Conservation (phyloP, 2,329 filamentous ascomycete genomes). For the Blastomyces percursus region DNA sequence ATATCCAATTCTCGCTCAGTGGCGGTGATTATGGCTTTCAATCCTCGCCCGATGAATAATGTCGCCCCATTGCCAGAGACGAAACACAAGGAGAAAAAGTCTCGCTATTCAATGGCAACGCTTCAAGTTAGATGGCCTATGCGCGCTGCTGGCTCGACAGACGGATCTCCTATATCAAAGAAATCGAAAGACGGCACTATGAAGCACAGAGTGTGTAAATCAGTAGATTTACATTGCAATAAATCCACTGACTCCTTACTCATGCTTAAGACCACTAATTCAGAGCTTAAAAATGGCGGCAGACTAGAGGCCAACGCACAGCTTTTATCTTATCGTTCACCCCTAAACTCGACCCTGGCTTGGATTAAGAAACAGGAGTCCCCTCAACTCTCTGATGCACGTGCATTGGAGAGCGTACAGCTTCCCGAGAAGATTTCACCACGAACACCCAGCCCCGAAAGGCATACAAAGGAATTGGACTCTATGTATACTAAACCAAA, state of each 20-base stretch:
- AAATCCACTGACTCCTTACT: background rate
- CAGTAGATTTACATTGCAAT: background rate
- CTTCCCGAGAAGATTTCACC: background rate
- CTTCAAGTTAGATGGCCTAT: conserved; percentile 3
- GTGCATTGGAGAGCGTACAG: background rate
- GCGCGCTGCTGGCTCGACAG: background rate
- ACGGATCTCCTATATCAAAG: background rate
- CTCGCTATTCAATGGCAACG: background rate
- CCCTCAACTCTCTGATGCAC: background rate
- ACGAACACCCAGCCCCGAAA: background rate
- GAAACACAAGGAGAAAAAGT: conserved; percentile 1
- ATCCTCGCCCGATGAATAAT: background rate
- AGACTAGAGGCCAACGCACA: background rate
- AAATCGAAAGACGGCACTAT: background rate
- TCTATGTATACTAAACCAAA: background rate
- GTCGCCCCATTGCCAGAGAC: background rate
- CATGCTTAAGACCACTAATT: background rate
- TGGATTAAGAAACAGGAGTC: background rate
- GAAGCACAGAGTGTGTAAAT: background rate
- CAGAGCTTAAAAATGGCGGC: background rate
- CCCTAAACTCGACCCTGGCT: background rate
- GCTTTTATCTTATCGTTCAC: background rate
- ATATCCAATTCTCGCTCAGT: background rate
- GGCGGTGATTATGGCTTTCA: background rate
- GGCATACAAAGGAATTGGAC: background rate